phyloP scores from a whole-genome alignment of 2,329 filamentous ascomycete species.

The Eurotiales sp. region DNA sequence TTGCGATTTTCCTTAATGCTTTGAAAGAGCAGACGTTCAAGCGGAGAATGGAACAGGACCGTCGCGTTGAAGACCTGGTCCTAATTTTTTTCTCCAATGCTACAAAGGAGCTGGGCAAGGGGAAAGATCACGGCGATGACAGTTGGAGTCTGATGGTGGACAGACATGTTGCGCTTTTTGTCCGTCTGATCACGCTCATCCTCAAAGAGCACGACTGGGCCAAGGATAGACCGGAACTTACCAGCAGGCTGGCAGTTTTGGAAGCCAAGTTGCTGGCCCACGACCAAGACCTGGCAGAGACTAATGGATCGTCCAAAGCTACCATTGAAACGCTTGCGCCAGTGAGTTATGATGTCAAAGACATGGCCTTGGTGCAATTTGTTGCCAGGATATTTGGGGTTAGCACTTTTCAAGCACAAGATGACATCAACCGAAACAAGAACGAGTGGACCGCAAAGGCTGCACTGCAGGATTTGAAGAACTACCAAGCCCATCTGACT shows the following conservation, averaged over 20 bases:
- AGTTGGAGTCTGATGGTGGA: conserved; percentile 90
- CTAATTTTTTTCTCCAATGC: conserved; percentile 96
- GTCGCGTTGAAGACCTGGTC: conserved; percentile 85
- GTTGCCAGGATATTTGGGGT: conserved; percentile 84
- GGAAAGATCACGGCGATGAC: conserved; percentile 73
- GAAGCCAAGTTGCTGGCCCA: conserved; percentile 93
- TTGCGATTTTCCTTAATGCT: conserved; percentile 89
- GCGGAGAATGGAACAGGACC: conserved; percentile 89
- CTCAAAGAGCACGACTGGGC: conserved; percentile 81
- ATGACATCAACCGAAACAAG: conserved; percentile 79
- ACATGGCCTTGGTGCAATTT: conserved; percentile 89
- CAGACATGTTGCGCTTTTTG: conserved; percentile 89
- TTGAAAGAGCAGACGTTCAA: conserved; percentile 86
- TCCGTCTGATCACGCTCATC: conserved; percentile 76
- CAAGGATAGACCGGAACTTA: conserved; percentile 79
- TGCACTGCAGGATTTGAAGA: conserved; percentile 84
- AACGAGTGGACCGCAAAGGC: conserved; percentile 86
- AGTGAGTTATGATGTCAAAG: conserved; percentile 86
- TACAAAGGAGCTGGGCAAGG: conserved; percentile 81
- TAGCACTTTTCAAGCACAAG: conserved; percentile 73
- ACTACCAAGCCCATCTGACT: conserved; percentile 85
- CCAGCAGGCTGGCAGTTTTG: conserved; percentile 70
- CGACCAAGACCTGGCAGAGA: conserved; percentile 78
- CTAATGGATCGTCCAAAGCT: conserved; percentile 54
- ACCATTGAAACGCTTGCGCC: conserved; percentile 80